Percentiles rank a stretch among this genome's conserved stretches.
phyloP scores from a whole-genome alignment of 306 rosid genomes.

The Purshia tridentata region DNA sequence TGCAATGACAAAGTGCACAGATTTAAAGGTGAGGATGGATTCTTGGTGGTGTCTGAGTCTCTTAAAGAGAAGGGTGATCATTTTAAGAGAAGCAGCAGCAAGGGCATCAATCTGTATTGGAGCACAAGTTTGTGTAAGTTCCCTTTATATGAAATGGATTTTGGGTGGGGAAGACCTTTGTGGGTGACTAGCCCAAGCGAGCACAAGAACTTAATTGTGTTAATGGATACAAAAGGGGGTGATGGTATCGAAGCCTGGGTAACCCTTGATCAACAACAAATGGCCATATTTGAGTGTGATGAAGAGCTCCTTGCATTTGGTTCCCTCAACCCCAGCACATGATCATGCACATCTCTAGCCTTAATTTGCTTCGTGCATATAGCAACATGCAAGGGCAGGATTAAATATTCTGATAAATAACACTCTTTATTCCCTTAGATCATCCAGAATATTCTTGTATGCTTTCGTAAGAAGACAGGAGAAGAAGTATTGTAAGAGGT shows the following conservation, averaged over 20 bases:
- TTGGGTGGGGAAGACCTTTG: conserved; percentile 21
- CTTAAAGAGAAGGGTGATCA: conserved; percentile 5
- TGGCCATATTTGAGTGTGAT: neutral
- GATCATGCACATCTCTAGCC: too few relatives aligned
- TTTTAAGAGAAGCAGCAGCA: neutral
- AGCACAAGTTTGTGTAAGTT: conserved; percentile 16
- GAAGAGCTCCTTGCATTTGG: conserved; percentile 8
- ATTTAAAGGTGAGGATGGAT: conserved; percentile 15
- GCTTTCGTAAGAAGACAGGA: too few relatives aligned
- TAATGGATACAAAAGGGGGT: neutral
- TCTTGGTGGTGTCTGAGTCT: neutral
- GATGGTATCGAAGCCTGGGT: conserved; percentile 14
- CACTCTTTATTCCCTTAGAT: too few relatives aligned
- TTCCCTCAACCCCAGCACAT: conserved; percentile 10
- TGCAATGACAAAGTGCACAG: neutral
- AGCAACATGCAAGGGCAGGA: too few relatives aligned
- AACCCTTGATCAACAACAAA: conserved; percentile 11
- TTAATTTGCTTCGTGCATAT: too few relatives aligned
- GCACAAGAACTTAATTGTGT: neutral
- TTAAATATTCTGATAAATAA: too few relatives aligned
- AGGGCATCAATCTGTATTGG: neutral
- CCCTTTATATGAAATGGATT: conserved; percentile 11
- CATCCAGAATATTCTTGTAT: too few relatives aligned
- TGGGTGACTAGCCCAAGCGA: neutral
- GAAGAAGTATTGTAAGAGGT: too few relatives aligned